Evolutionary conservation across 2,329 filamentous ascomycete species (phyloP), one percentile per base, ranked within the genome.

Genomic region (Fonsecaea monophora): DNA sequence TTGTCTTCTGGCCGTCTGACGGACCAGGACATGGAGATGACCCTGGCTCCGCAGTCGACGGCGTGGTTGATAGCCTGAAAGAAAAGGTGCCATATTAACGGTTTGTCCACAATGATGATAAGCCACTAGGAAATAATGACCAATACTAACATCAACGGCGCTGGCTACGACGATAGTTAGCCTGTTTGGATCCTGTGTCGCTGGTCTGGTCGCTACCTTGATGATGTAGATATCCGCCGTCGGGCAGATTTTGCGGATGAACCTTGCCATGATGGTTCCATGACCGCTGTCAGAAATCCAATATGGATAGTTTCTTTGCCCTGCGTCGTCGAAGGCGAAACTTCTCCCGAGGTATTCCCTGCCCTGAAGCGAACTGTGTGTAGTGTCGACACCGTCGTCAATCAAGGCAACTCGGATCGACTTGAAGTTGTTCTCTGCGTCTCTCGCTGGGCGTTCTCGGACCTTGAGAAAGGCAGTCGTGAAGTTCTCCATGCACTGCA

Each of bases 11-110:
- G 12, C 10, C 9, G 12, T 40, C 12, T 15, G 48, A 53, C 30
- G 10, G 48, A 25, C 48, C 48, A 53, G 48, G 18, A 25, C 9
- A 53, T 53, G n/a, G 48, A 53, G 48, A 53, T 53, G 15, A 53
- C 30, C 18, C 13, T 32, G 48, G 13, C 48, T 13, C 30, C 6
- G 13, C 48, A 53, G 48, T 53, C 30, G 15, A 53, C 48, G 12
- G 48, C 48, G 18, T 32, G 30, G 18, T 53, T 32, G 30, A 50
- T 50, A 18, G 45, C 45, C 45, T 50, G 15, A 50, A 18, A 50
- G 15, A 50, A 50, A 50, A 25, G 25, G 45, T 50, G 15, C 21
- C 45, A 18, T 25, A 15, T 50, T n/a, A 50, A 50, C 21, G 7
- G 15, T 7, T 15, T 50, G 45, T 50, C 6, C 15, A n/a, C 25